Evolutionary conservation across 495 filamentous ascomycete species (phyloP).

Genomic region (Aspergillus sclerotioniger): DNA sequence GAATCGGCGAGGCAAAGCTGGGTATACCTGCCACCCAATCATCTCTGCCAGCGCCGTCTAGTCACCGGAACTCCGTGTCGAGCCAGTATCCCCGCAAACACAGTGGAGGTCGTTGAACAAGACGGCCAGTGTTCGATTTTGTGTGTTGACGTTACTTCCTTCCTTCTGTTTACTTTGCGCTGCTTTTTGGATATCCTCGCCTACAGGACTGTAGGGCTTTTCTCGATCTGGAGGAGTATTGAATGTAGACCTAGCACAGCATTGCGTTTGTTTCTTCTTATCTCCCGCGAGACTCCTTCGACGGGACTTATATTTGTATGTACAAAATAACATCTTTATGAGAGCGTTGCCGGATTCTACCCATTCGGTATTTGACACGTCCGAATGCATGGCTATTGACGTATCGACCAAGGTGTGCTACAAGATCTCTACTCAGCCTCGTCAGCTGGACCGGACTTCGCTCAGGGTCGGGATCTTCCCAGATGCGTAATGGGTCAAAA

Average conservation of each 20-base stretch:
- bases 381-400: background rate
- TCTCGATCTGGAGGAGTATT: conserved; percentile 16
- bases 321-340: conserved; percentile 11
- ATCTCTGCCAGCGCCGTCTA: conserved; percentile 26
- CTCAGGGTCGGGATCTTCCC: conserved; percentile 41
- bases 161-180: conserved; percentile 18
- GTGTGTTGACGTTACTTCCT: conserved; percentile 4
- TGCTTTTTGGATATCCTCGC: conserved; percentile 37
- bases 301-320: conserved; percentile 19
- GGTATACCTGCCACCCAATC: conserved; percentile 51
- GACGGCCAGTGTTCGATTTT: conserved; percentile 2
- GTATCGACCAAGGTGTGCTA: background rate
- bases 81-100: conserved; percentile 31
- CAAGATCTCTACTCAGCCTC: background rate
- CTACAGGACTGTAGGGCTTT: conserved; percentile 15
- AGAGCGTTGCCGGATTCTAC: background rate
- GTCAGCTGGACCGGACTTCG: conserved; percentile 29
- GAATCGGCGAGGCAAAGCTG: conserved; percentile 79
- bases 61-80: conserved; percentile 45
- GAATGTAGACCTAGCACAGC: conserved; percentile 30
- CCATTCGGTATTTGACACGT: background rate
- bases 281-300: conserved; percentile 4
- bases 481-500: conserved; percentile 67
- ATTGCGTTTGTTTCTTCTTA: conserved; percentile 23
- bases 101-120: conserved; percentile 27